Evolutionary conservation across 148 eudicot genomes (phyloP).

Genomic region (Tetragonia tetragonoides): DNA sequence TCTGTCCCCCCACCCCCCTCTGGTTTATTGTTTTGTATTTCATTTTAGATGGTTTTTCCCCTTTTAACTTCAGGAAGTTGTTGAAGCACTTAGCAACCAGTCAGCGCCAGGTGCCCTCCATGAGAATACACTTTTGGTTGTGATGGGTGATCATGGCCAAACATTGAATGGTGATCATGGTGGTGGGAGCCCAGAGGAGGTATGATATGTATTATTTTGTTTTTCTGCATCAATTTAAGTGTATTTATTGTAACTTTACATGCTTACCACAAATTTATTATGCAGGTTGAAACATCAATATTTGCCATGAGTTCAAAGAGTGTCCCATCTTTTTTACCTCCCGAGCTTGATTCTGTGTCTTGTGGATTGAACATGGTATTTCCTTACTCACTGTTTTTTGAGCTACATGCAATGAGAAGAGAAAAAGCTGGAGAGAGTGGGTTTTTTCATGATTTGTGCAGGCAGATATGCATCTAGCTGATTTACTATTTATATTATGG

Average conservation of each 20-base stretch:
- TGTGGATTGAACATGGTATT: slow-evolving; percentile 72
- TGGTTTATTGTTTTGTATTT: not conserved
- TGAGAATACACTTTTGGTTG: slow-evolving; percentile 89
- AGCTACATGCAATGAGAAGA: not conserved
- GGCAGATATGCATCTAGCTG: not conserved
- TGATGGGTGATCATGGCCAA: slow-evolving; percentile 99
- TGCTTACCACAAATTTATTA: slow-evolving; percentile 10
- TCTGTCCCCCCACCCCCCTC: not conserved
- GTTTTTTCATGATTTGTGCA: not conserved
- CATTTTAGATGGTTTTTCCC: not conserved
- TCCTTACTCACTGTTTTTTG: slow-evolving; percentile 3
- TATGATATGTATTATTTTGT: slow-evolving; percentile 18
- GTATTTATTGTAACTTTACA: not conserved
- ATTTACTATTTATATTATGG: not conserved
- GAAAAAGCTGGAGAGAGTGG: not conserved
- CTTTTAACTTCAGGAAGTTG: slow-evolving; percentile 55
- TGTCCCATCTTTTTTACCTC: slow-evolving; percentile 42
- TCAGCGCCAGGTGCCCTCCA: slow-evolving; percentile 86
- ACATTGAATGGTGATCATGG: slow-evolving; percentile 98
- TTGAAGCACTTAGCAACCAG: slow-evolving; percentile 57
- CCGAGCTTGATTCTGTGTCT: slow-evolving; percentile 54
- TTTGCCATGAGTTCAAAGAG: slow-evolving; percentile 75
- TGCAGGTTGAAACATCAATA: slow-evolving; percentile 95
- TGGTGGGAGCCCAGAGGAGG: slow-evolving; percentile 97
- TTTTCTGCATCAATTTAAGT: slow-evolving; percentile 1